Evolutionary conservation across 2,329 filamentous ascomycete genomes (phyloP).

Genomic region (Fusarium brevicatenulatum): DNA sequence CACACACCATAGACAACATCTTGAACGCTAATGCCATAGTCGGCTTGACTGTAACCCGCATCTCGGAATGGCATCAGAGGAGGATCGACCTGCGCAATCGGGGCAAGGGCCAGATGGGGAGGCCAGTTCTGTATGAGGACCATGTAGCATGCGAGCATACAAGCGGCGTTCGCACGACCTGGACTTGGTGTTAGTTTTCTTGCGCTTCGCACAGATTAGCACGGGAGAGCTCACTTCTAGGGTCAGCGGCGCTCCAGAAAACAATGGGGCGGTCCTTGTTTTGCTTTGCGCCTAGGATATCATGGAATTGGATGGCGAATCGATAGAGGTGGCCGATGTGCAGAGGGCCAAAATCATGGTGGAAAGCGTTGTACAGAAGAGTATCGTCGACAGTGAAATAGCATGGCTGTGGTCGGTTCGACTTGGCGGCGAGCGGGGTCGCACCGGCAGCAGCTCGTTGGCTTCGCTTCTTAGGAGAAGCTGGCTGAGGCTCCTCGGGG

Average conservation of each 20-base stretch:
- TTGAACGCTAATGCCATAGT: conserved; percentile 95
- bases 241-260: conserved; percentile 94
- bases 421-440: conserved; percentile 44
- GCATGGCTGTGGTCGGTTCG: conserved; percentile 68
- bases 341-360: conserved; percentile 96
- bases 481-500: conserved; percentile 70
- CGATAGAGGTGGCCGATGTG: conserved; percentile 98
- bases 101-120: conserved; percentile 92
- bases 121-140: conserved; percentile 98
- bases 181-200: conserved; percentile 23
- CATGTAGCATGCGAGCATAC: conserved; percentile 97
- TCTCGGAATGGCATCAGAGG: conserved; percentile 99
- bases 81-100: conserved; percentile 95
- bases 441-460: conserved; percentile 68
- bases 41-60: conserved; percentile 97
- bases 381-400: conserved; percentile 96
- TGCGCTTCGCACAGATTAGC: background rate
- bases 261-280: conserved; percentile 92
- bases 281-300: conserved; percentile 89
- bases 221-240: conserved; percentile 74
- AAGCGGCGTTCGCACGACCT: conserved; percentile 94
- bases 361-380: conserved; percentile 96
- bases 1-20: conserved; percentile 98
- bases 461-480: conserved; percentile 51
- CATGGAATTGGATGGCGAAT: conserved; percentile 95